These are phyloP conservation scores for Akebia trifoliata DNA, from an alignment of 164 flowering plant genomes.

Conservation along the genomic window DNA sequence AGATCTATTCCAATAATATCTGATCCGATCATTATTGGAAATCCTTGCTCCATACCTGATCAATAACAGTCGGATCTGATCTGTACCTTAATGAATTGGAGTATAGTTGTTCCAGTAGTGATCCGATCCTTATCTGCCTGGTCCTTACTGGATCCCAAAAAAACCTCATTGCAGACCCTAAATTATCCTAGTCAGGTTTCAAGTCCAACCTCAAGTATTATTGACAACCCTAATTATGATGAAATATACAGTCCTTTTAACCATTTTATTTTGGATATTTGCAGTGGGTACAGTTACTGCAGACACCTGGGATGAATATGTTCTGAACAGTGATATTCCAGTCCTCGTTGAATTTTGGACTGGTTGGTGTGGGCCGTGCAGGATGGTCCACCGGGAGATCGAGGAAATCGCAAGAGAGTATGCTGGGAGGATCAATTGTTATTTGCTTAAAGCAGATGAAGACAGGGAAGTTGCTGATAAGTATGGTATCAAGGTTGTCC, in stretches of 20 bases:
- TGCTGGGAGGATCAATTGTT: constrained; percentile 60
- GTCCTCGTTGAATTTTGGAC: constrained; percentile 87
- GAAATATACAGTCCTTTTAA: not conserved
- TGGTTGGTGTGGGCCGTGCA: constrained; percentile 94
- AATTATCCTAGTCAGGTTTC: too few relatives aligned
- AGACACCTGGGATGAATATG: constrained; percentile 62
- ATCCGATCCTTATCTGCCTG: too few relatives aligned
- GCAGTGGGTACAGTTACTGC: constrained; percentile 62
- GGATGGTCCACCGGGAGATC: constrained; percentile 85
- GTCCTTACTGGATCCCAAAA: too few relatives aligned
- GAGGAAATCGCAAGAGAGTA: constrained; percentile 77
- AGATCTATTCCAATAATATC: too few relatives aligned
- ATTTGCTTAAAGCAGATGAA: constrained; percentile 56
- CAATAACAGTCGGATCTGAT: too few relatives aligned
- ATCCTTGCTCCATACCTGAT: too few relatives aligned
- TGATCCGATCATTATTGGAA: too few relatives aligned
- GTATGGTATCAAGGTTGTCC: constrained; percentile 70
- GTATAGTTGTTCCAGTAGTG: too few relatives aligned
- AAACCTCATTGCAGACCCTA: too few relatives aligned
- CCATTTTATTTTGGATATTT: constrained; percentile 17
- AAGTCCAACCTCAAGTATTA: too few relatives aligned
- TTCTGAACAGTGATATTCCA: constrained; percentile 55
- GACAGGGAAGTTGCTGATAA: constrained; percentile 50
- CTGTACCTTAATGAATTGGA: too few relatives aligned
- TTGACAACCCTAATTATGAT: too few relatives aligned